These are phyloP conservation scores for Escovopsis weberi DNA, from an alignment of 2,329 filamentous ascomycete species.

Conservation along the genomic window DNA sequence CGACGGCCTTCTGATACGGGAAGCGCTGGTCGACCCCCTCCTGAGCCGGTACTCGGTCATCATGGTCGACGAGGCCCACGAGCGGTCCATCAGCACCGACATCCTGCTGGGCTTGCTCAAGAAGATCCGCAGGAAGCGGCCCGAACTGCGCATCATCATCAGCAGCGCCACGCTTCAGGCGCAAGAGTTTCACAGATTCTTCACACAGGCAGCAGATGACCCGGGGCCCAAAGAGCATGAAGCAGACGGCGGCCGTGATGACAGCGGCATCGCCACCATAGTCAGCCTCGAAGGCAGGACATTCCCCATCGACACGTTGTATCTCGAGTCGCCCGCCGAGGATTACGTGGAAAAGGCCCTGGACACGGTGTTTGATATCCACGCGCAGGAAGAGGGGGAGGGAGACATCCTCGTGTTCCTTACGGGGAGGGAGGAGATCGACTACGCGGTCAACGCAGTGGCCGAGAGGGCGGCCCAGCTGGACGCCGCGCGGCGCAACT, in stretches of 20 bases:
- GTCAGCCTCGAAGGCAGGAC: constrained; percentile 77
- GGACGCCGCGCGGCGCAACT: constrained; percentile 10
- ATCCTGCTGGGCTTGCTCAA: constrained; percentile 80
- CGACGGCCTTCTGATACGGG: constrained; percentile 78
- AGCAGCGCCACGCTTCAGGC: constrained; percentile 91
- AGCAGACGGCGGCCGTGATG: not conserved
- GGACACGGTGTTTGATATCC: constrained; percentile 75
- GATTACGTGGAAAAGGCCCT: constrained; percentile 78
- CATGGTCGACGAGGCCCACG: constrained; percentile 96
- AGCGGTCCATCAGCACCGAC: constrained; percentile 84
- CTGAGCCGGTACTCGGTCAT: constrained; percentile 86
- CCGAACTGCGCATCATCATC: constrained; percentile 75
- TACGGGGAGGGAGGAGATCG: constrained; percentile 87
- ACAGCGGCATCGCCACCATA: constrained; percentile 32
- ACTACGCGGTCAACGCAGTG: constrained; percentile 64
- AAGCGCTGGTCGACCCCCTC: constrained; percentile 84
- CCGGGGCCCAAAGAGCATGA: no score
- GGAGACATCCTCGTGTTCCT: constrained; percentile 88
- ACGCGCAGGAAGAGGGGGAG: constrained; percentile 53
- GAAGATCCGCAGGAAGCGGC: constrained; percentile 68
- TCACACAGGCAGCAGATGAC: constrained; percentile 32
- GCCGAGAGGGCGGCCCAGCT: constrained; percentile 55
- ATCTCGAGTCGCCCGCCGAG: constrained; percentile 62
- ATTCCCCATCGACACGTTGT: constrained; percentile 78
- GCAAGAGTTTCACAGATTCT: constrained; percentile 72